phyloP scores from a whole-genome alignment of 495 filamentous ascomycete species.

The Penicillium taxi region DNA sequence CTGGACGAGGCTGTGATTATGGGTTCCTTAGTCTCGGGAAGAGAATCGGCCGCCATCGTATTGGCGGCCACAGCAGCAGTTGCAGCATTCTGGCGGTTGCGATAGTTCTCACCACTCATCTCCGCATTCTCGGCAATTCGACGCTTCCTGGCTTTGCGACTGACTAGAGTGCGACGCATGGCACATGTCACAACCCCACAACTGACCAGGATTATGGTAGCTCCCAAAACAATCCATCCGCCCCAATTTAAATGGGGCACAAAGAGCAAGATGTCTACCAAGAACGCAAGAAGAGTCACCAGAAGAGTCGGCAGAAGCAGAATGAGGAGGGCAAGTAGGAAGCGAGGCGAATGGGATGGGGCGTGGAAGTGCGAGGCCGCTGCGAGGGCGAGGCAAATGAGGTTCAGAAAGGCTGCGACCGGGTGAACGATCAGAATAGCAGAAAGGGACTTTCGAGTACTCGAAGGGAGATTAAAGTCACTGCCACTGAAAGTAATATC shows the following conservation, averaged over 20 bases:
- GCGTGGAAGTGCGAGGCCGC: slow-evolving; percentile 77
- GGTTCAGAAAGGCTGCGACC: slow-evolving; percentile 75
- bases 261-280: slow-evolving; percentile 93
- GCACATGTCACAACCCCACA: slow-evolving; percentile 85
- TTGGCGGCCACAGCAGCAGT: slow-evolving; percentile 26
- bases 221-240: slow-evolving; percentile 87
- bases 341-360: slow-evolving; percentile 88
- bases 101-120: slow-evolving; percentile 91
- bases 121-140: slow-evolving; percentile 87
- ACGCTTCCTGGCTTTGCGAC: slow-evolving; percentile 83
- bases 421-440: slow-evolving; percentile 89
- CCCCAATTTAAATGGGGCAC: slow-evolving; percentile 91
- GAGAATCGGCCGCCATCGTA: slow-evolving; percentile 43
- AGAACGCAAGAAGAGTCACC: slow-evolving; percentile 76
- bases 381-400: slow-evolving; percentile 76
- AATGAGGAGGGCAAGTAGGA: slow-evolving; percentile 75
- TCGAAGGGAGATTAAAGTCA: slow-evolving; percentile 66
- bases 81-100: slow-evolving; percentile 58
- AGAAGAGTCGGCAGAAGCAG: slow-evolving; percentile 78
- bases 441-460: slow-evolving; percentile 76
- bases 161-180: slow-evolving; percentile 92
- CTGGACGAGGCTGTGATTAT: too few species aligned
- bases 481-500: slow-evolving; percentile 35
- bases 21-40: slow-evolving; percentile 49
- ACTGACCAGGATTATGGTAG: slow-evolving; percentile 77